Conservation (phyloP, 441 rosid species). For the Melastoma candidum region DNA sequence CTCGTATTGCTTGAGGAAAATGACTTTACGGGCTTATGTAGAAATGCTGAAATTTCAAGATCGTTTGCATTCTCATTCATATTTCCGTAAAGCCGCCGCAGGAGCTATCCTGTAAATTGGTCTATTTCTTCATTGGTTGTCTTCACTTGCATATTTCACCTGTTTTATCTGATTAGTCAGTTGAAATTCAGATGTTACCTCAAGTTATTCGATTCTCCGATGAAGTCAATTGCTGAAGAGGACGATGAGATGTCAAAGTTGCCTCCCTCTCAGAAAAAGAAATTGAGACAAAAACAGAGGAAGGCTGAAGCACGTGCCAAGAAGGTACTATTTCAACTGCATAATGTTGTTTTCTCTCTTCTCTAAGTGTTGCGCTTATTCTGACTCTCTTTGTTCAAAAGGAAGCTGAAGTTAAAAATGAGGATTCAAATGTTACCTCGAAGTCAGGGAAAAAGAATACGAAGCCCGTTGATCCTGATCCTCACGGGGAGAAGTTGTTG, state of each 20-base stretch:
- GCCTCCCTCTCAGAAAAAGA: slow-evolving; percentile 92
- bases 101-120: slow-evolving; percentile 79
- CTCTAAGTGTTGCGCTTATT: slow-evolving; percentile 14
- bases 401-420: slow-evolving; percentile 94
- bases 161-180: slow-evolving; percentile 9
- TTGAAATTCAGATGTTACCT: slow-evolving; percentile 75
- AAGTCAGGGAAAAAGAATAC: slow-evolving; percentile 84
- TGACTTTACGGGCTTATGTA: slow-evolving; percentile 96
- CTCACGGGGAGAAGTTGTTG: slow-evolving; percentile 83
- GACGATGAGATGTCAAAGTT: slow-evolving; percentile 73
- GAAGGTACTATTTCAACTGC: slow-evolving; percentile 46
- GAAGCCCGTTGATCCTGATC: slow-evolving; percentile 96
- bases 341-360: slow-evolving; percentile 14
- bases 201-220: slow-evolving; percentile 76
- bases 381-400: slow-evolving; percentile 20
- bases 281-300: slow-evolving; percentile 79
- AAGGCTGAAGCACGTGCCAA: slow-evolving; percentile 98
- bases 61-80: slow-evolving; percentile 82
- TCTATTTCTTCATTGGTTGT: no score
- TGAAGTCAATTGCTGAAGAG: slow-evolving; percentile 63
- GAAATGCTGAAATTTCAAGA: slow-evolving; percentile 99
- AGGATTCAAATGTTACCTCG: slow-evolving; percentile 67
- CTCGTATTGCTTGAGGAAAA: slow-evolving; percentile 94
- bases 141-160: no score
- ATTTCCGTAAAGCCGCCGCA: slow-evolving; percentile 95